Conservation (phyloP, 2,329 filamentous ascomycete genomes). For the Colletotrichum tabaci region DNA sequence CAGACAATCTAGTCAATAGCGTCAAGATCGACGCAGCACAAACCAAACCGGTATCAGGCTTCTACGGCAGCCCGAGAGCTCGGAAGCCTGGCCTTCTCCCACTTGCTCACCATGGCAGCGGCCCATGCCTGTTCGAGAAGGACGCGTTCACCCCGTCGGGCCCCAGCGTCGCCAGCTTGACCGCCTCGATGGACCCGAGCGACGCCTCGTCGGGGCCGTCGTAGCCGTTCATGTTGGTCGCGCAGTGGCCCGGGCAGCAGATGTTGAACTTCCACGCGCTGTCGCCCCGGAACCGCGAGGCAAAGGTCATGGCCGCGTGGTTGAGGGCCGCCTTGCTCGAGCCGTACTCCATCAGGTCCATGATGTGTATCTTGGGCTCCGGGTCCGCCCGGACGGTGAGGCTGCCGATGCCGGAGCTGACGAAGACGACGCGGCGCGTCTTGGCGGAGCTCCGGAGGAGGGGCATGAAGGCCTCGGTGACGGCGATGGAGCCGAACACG, state of each 20-base stretch:
- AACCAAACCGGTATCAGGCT: too few relatives aligned
- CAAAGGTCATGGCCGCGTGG: conserved; percentile 29
- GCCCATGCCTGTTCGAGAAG: conserved; percentile 28
- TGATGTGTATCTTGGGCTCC: background rate
- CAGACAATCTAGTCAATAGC: too few relatives aligned
- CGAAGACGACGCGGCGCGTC: conserved; percentile 20
- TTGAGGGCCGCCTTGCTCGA: conserved; percentile 38
- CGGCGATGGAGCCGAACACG: conserved; percentile 70
- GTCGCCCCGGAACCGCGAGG: conserved; percentile 12
- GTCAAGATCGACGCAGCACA: too few relatives aligned
- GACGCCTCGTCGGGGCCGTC: conserved; percentile 22
- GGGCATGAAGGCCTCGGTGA: conserved; percentile 61
- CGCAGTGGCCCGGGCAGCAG: conserved; percentile 35
- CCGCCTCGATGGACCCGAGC: conserved; percentile 31
- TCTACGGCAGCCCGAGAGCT: too few relatives aligned
- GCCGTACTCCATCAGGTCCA: conserved; percentile 22
- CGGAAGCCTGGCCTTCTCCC: too few relatives aligned
- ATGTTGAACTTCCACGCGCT: conserved; percentile 34
- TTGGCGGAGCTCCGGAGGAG: conserved; percentile 48
- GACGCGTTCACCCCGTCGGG: conserved; percentile 18
- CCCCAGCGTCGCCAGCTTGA: conserved; percentile 30
- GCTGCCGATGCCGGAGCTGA: conserved; percentile 33
- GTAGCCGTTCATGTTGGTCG: conserved; percentile 33
- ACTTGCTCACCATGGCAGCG: conserved; percentile 4
- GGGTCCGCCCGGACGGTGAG: conserved; percentile 25